Base-by-base conservation (phyloP, 495 filamentous ascomycete genomes). In the Annulohypoxylon moriforme region DNA sequence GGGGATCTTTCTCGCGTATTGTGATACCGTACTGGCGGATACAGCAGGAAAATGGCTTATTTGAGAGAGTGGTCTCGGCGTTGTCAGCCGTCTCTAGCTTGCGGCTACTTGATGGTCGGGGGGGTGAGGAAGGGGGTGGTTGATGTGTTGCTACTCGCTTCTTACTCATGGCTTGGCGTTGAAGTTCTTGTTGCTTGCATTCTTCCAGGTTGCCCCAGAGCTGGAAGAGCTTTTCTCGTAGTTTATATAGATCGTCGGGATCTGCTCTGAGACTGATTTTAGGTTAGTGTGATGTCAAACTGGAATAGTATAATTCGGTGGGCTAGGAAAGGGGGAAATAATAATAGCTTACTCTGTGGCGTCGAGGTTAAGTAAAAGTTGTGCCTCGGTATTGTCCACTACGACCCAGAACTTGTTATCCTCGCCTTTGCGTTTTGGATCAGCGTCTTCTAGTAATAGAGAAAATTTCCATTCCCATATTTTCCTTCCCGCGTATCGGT, bases 121-220 rank as follows among this genome's bases (percentile, higher is more conserved):
- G 42, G 3, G 72, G 74, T 10, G 75, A 75, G 47, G 67, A 71
- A 9, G 67, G 52, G 1, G 71, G 72, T 31, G 71, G 66, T 22
- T 75, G 50, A 4, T 68, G 66, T 4, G 67, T 64, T 11, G 69
- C 60, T 13, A 78, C 46, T 14, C 81, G 81, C 58, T 62, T 34
- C 36, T 66, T 70, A 22, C 29, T 40, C 22, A 38, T 52, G 13
- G 57, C 13, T 42, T 70, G 53, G 9, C 24, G 49, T 36, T 75
- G 63, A 1, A 63, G 49, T 47, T 73, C 73, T 13, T 69, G 65
- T n/a, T 36, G 42, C 74, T 92, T 93, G 49, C 75, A 67, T 75
- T 97, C 93, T 76, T 93, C 90, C 6, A 98, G 86, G 65, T 96
- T 85, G 3, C 95, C 95, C 94, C 95, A 98, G 7, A 98, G 84